Conservation (phyloP, 805 yeast species). For the Isabelozyma gotoi region DNA sequence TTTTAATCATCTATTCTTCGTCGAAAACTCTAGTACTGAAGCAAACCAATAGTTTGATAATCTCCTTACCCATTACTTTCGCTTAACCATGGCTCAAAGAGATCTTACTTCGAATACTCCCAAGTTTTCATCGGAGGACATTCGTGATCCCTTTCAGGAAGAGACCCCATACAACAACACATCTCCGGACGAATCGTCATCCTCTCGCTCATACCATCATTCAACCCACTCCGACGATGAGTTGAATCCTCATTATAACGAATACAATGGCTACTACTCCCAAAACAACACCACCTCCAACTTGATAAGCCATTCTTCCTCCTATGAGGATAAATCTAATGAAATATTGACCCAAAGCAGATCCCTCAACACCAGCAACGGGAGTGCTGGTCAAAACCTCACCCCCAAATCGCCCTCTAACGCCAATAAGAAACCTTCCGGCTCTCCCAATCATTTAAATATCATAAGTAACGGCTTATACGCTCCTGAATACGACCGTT, state of each 20-base stretch:
- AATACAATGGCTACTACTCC: constrained; percentile 43
- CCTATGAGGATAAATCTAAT: background rate
- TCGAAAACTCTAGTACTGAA: background rate
- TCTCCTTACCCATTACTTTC: no score
- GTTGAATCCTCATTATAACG: constrained; percentile 17
- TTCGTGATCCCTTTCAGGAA: constrained; percentile 1
- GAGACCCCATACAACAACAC: background rate
- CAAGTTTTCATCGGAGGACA: constrained; percentile 2
- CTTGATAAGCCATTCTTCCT: constrained; percentile 19
- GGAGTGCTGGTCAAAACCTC: constrained; percentile 13
- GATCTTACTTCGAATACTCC: constrained; percentile 31
- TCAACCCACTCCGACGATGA: constrained; percentile 1
- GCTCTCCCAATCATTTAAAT: background rate
- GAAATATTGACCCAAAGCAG: background rate
- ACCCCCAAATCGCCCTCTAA: constrained; percentile 12
- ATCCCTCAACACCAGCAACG: background rate
- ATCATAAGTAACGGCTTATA: constrained; percentile 7
- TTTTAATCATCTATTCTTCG: background rate
- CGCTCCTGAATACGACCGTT: constrained; percentile 63
- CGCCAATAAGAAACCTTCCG: background rate
- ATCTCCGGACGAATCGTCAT: background rate
- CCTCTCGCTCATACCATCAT: background rate
- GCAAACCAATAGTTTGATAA: background rate
- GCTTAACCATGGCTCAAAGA: constrained; percentile 15
- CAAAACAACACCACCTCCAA: constrained; percentile 40